A percentile compares a stretch with the other conserved stretches of the same genome.
These are phyloP conservation scores for Fallopia convolvulus DNA, from an alignment of 148 eudicot genomes.

Conservation along the genomic window DNA sequence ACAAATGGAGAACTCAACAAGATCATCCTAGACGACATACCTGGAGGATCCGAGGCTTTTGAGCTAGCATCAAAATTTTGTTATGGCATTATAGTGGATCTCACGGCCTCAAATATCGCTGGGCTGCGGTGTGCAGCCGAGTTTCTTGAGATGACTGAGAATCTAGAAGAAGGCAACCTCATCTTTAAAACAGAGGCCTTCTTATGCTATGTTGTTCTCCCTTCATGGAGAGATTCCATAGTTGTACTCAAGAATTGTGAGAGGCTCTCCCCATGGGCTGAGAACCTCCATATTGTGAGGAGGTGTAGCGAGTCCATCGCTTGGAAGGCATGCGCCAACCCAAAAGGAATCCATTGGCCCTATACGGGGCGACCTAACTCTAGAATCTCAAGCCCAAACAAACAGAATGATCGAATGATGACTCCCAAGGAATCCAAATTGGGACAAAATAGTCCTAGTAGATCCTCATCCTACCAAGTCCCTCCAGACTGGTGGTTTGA, in stretches of 20 bases:
- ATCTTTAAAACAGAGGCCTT: conserved; percentile 98
- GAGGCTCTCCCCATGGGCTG: conserved; percentile 93
- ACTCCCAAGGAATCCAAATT: neutral
- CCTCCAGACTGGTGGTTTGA: conserved; percentile 99
- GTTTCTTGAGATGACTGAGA: conserved; percentile 94
- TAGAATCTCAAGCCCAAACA: conserved; percentile 54
- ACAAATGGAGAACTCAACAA: conserved; percentile 46
- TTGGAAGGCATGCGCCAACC: conserved; percentile 96
- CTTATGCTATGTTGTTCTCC: conserved; percentile 79
- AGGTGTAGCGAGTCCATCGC: conserved; percentile 97
- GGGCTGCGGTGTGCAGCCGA: conserved; percentile 92
- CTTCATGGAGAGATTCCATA: conserved; percentile 94
- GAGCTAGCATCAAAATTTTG: conserved; percentile 96
- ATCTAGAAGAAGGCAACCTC: conserved; percentile 93
- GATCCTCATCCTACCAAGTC: conserved; percentile 54
- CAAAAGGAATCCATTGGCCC: conserved; percentile 82
- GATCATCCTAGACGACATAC: conserved; percentile 54
- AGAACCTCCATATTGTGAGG: conserved; percentile 87
- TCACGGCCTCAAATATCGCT: conserved; percentile 82
- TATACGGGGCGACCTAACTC: conserved; percentile 54
- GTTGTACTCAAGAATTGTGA: conserved; percentile 83
- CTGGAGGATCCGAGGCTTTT: conserved; percentile 79
- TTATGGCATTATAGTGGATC: conserved; percentile 85
- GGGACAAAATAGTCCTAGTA: conserved; percentile 17
- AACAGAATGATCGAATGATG: conserved; percentile 43